Conservation (phyloP, 306 rosid species). For the Biancaea sappan region DNA sequence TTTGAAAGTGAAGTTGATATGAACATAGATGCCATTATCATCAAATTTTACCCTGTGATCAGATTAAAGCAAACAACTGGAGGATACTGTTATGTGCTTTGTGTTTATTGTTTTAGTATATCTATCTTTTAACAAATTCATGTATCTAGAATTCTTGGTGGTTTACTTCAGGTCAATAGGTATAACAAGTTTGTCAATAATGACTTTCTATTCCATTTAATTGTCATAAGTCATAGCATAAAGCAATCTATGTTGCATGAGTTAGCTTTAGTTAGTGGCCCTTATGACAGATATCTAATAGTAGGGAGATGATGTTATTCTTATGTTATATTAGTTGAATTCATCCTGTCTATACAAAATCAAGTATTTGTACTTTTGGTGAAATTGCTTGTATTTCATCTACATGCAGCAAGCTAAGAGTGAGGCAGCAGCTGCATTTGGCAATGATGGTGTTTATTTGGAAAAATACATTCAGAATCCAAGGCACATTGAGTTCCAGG, state of each 20-base stretch:
- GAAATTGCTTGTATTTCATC: slow-evolving; percentile 31
- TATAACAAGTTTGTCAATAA: slow-evolving; percentile 15
- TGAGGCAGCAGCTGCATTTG: slow-evolving; percentile 99
- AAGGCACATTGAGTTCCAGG: slow-evolving; percentile 99
- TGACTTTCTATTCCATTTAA: slow-evolving; percentile 15
- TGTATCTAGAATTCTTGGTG: slow-evolving; percentile 14
- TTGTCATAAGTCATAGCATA: slow-evolving; percentile 13
- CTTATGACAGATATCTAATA: slow-evolving; percentile 27
- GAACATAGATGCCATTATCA: neutral
- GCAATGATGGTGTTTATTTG: slow-evolving; percentile 97
- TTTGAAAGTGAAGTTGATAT: neutral
- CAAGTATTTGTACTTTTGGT: slow-evolving; percentile 30
- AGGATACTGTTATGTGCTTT: slow-evolving; percentile 18
- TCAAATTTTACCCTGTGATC: slow-evolving; percentile 14
- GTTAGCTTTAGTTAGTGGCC: slow-evolving; percentile 18
- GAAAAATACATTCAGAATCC: slow-evolving; percentile 96
- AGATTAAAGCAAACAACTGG: slow-evolving; percentile 8
- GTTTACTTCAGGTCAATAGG: slow-evolving; percentile 6
- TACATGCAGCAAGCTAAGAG: slow-evolving; percentile 94
- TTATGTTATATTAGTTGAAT: slow-evolving; percentile 23
- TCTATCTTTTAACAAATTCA: slow-evolving; percentile 23
- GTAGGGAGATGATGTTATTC: slow-evolving; percentile 30
- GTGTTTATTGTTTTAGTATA: neutral
- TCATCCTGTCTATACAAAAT: slow-evolving; percentile 12
- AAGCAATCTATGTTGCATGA: slow-evolving; percentile 6